Evolutionary conservation across 2,329 filamentous ascomycete species (phyloP).

Genomic region (Neofusicoccum umdonicola): DNA sequence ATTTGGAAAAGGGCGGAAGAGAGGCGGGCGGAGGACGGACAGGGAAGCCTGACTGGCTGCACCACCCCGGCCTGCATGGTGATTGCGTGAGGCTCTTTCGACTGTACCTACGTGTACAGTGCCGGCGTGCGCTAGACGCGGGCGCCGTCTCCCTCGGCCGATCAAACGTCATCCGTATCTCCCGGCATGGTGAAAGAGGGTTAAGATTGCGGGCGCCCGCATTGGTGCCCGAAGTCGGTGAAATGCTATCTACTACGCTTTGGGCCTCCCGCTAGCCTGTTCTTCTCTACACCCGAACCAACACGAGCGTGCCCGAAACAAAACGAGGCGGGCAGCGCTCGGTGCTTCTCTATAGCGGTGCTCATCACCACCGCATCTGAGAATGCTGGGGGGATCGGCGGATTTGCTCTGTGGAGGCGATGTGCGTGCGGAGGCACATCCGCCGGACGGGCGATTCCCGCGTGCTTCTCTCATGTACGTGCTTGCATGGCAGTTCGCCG

Average conservation of each 20-base stretch:
- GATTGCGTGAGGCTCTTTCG: not conserved
- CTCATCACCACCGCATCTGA: no score
- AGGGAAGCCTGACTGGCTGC: not conserved
- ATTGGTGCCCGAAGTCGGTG: constrained; percentile 8
- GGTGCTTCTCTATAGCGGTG: not conserved
- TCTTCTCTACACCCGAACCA: not conserved
- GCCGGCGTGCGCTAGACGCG: not conserved
- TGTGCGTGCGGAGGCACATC: not conserved
- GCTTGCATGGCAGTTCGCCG: not conserved
- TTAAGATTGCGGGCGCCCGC: constrained; percentile 1
- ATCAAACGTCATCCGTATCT: not conserved
- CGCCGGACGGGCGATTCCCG: not conserved
- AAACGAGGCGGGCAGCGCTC: not conserved
- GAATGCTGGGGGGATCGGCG: not conserved
- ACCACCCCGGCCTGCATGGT: no score
- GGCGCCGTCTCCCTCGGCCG: not conserved
- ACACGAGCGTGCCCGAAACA: not conserved
- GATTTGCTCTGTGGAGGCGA: no score
- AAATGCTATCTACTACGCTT: not conserved
- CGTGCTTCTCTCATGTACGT: not conserved
- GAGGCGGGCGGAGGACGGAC: not conserved
- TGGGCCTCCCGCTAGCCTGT: not conserved
- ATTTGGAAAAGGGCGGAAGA: not conserved
- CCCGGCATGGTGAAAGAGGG: not conserved
- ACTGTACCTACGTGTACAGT: not conserved